A percentile compares a stretch with the other conserved stretches of the same genome.
These are phyloP conservation scores for Ceratocystis cubensis DNA, from an alignment of 2,329 filamentous ascomycete genomes.

Conservation along the genomic window DNA sequence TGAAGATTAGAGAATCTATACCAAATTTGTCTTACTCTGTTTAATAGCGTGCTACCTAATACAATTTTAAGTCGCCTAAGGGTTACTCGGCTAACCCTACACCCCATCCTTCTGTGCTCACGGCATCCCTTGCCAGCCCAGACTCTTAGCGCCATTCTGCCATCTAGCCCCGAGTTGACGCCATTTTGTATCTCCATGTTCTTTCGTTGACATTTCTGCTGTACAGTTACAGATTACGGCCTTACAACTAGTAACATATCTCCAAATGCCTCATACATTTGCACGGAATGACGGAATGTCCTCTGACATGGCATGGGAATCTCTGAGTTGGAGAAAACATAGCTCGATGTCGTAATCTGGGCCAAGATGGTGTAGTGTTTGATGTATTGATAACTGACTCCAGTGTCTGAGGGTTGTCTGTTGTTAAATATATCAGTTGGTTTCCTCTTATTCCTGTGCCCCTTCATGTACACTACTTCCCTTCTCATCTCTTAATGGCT, in stretches of 20 bases:
- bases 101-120: no score
- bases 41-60: no score
- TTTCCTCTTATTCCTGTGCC: not conserved
- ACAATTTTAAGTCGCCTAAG: no score
- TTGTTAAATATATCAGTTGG: not conserved
- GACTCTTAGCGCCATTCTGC: not conserved
- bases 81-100: no score
- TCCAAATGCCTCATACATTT: not conserved
- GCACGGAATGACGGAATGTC: not conserved
- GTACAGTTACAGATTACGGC: not conserved
- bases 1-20: no score
- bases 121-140: no score
- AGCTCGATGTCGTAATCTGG: slow-evolving; percentile 6
- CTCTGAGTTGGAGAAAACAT: not conserved
- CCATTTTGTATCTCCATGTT: not conserved
- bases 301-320: not conserved
- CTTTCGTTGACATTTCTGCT: not conserved
- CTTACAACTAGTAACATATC: not conserved
- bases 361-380: slow-evolving; percentile 3
- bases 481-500: no score
- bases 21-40: no score
- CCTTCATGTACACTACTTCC: no score
- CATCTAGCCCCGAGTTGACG: not conserved
- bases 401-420: not conserved
- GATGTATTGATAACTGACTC: not conserved